These are phyloP conservation scores for Verticillium nubilum DNA, from an alignment of 2,329 filamentous ascomycete species.

Conservation along the genomic window DNA sequence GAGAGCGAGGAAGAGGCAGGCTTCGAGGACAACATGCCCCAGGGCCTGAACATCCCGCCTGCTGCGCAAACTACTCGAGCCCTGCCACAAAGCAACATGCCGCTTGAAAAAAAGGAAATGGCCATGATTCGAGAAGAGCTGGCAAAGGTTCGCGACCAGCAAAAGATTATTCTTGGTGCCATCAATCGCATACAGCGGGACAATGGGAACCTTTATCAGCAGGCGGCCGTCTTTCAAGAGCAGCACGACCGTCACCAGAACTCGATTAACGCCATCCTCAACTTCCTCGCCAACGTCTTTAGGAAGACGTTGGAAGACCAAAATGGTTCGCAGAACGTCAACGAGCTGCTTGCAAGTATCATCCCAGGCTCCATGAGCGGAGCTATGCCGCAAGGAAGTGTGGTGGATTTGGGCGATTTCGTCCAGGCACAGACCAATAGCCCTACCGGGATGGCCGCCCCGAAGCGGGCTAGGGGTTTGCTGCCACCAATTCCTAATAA, in stretches of 20 bases:
- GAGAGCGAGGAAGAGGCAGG: conserved; percentile 57
- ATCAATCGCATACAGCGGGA: conserved; percentile 77
- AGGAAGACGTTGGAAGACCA: conserved; percentile 87
- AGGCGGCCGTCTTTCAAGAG: conserved; percentile 82
- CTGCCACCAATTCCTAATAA: conserved; percentile 46
- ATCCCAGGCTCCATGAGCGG: conserved; percentile 53
- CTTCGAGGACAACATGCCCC: conserved; percentile 29
- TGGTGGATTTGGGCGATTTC: conserved; percentile 58
- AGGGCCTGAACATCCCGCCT: neutral
- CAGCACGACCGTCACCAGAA: conserved; percentile 96
- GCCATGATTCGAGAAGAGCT: conserved; percentile 74
- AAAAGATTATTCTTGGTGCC: conserved; percentile 77
- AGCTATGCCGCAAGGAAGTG: conserved; percentile 44
- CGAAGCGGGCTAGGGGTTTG: conserved; percentile 48
- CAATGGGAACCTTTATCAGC: conserved; percentile 81
- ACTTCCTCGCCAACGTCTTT: conserved; percentile 94
- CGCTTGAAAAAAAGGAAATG: conserved; percentile 66
- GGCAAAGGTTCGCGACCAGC: conserved; percentile 75
- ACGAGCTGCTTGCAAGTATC: conserved; percentile 76
- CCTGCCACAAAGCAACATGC: conserved; percentile 37
- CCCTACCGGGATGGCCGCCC: conserved; percentile 31
- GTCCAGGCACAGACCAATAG: conserved; percentile 40
- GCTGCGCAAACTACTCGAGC: conserved; percentile 21
- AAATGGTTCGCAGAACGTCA: conserved; percentile 67
- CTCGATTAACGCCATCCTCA: conserved; percentile 97